Percentiles rank a stretch among this genome's conserved stretches.
phyloP scores from a whole-genome alignment of 140 eudicot genomes.

The Erigeron philadelphicus region DNA sequence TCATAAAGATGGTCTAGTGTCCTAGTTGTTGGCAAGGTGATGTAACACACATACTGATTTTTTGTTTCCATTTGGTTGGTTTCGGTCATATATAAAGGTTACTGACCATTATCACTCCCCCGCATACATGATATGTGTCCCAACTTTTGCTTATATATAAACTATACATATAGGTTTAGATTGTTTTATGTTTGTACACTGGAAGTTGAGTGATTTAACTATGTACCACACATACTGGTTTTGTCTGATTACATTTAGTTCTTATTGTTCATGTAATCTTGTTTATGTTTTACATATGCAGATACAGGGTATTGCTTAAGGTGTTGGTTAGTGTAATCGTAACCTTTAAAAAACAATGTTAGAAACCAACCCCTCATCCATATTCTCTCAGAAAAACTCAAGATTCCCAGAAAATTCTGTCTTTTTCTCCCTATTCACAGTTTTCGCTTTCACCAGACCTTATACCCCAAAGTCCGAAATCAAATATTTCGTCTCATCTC shows the following conservation, averaged over 20 bases:
- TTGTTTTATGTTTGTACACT: background rate
- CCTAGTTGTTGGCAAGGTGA: too few relatives aligned
- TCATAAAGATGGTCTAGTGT: too few relatives aligned
- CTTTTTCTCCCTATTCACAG: slow-evolving; percentile 64
- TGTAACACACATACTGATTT: too few relatives aligned
- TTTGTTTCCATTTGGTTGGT: too few relatives aligned
- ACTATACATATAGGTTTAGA: background rate
- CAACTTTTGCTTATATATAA: too few relatives aligned
- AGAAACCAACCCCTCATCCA: slow-evolving; percentile 34
- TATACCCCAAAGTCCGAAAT: slow-evolving; percentile 20
- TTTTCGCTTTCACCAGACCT: slow-evolving; percentile 32
- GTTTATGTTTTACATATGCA: background rate
- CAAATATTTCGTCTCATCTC: slow-evolving; percentile 33
- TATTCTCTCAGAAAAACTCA: slow-evolving; percentile 43
- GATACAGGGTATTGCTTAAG: background rate
- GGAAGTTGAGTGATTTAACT: background rate
- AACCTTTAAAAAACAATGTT: slow-evolving; percentile 30
- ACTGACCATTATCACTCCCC: too few relatives aligned
- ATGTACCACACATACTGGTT: background rate
- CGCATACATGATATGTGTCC: too few relatives aligned
- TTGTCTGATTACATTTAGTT: background rate
- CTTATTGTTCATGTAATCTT: background rate
- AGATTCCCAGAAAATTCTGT: slow-evolving; percentile 70
- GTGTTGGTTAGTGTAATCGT: background rate
- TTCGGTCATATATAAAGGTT: too few relatives aligned